Percentiles rank a stretch among this genome's conserved stretches.
Evolutionary conservation across 495 filamentous ascomycete genomes (phyloP).

Genomic region (Penicillium turbatum): DNA sequence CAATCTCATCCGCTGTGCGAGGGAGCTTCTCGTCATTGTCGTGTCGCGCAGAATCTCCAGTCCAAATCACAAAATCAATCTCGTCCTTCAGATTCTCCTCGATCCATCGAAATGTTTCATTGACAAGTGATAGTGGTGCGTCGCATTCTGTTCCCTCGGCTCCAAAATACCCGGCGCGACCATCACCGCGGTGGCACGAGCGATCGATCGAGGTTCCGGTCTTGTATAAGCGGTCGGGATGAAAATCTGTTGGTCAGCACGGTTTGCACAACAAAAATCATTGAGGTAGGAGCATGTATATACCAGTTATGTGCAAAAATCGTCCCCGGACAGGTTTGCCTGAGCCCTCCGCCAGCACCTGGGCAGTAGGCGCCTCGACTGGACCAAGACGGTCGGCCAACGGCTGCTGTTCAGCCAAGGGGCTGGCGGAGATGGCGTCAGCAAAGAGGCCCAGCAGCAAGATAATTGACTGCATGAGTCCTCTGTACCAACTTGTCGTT

Average conservation of each 20-base stretch:
- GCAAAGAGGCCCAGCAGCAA: conserved; percentile 22
- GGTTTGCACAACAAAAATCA: not conserved
- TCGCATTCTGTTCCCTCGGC: conserved; percentile 87
- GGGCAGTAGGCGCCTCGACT: conserved; percentile 1
- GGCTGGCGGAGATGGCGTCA: conserved; percentile 10
- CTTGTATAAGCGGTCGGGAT: conserved; percentile 84
- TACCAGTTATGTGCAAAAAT: conserved; percentile 96
- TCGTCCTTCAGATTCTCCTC: conserved; percentile 73
- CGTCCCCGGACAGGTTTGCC: conserved; percentile 46
- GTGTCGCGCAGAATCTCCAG: conserved; percentile 91
- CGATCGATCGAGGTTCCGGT: conserved; percentile 63
- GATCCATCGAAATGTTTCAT: conserved; percentile 92
- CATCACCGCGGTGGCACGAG: conserved; percentile 73
- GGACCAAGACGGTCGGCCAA: conserved; percentile 4
- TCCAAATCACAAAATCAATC: conserved; percentile 97
- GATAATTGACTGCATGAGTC: conserved; percentile 16
- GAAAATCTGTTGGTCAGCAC: conserved; percentile 59
- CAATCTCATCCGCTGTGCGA: conserved; percentile 66
- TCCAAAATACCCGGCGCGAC: conserved; percentile 75
- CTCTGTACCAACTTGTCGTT: conserved; percentile 1
- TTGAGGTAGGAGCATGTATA: conserved; percentile 7
- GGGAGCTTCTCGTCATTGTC: conserved; percentile 87
- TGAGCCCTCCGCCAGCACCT: not conserved
- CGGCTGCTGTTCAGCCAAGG: conserved; percentile 17
- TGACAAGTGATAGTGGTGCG: conserved; percentile 69